phyloP scores from a whole-genome alignment of 2,329 filamentous ascomycete species.

The Curvularia verruculosa region DNA sequence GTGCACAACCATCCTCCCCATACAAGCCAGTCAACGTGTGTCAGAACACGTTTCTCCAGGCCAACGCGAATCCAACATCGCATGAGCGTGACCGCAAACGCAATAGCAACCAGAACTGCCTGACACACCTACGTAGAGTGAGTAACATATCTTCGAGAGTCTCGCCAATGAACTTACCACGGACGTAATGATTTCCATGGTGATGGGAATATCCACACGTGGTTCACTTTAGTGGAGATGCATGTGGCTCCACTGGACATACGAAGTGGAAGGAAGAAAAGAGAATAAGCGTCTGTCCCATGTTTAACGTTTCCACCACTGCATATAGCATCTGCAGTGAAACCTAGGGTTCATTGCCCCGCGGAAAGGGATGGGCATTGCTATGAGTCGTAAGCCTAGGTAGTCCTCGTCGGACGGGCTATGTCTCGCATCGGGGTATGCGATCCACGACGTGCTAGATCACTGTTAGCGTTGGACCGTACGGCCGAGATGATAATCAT shows the following conservation, averaged over 20 bases:
- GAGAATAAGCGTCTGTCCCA: not conserved
- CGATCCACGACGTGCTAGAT: conserved; percentile 5
- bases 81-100: conserved; percentile 21
- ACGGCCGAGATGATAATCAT: not conserved
- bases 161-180: not conserved
- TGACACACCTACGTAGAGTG: conserved; percentile 17
- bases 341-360: not conserved
- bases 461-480: conserved; percentile 11
- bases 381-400: not conserved
- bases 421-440: conserved; percentile 1
- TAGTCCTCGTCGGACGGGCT: not conserved
- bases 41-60: conserved; percentile 23
- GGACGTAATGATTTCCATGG: conserved; percentile 9
- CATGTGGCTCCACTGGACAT: not conserved
- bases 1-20: conserved; percentile 30
- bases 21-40: conserved; percentile 27
- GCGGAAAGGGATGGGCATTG: not conserved
- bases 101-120: conserved; percentile 21
- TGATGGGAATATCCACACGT: not conserved
- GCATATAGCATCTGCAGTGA: conserved; percentile 2
- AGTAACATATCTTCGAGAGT: not conserved
- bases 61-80: conserved; percentile 27
- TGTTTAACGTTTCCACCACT: conserved; percentile 4
- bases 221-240: not conserved
- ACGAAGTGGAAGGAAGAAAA: not conserved